phyloP scores from a whole-genome alignment of 495 filamentous ascomycete species.

The Daldinia caldariorum region DNA sequence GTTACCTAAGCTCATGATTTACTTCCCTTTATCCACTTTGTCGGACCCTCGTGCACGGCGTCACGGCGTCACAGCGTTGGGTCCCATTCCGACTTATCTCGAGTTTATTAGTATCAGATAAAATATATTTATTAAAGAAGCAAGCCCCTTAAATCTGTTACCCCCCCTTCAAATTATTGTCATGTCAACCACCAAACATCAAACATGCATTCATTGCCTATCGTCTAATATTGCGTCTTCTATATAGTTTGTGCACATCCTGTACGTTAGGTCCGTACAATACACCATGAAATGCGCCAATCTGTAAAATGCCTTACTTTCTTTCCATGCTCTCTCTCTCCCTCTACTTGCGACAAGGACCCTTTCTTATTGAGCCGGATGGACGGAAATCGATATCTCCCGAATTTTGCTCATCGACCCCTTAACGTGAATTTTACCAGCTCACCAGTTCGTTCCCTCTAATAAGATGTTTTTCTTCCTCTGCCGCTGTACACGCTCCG shows the following conservation, averaged over 20 bases:
- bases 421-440: slow-evolving; percentile 26
- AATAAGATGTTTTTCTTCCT: slow-evolving; percentile 19
- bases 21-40: slow-evolving; percentile 10
- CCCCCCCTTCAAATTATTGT: neutral
- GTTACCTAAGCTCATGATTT: slow-evolving; percentile 9
- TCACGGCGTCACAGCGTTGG: neutral
- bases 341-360: slow-evolving; percentile 28
- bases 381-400: slow-evolving; percentile 26
- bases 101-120: neutral
- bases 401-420: slow-evolving; percentile 19
- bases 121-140: slow-evolving; percentile 1
- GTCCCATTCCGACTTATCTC: slow-evolving; percentile 2
- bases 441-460: slow-evolving; percentile 13
- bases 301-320: slow-evolving; percentile 22
- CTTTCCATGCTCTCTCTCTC: slow-evolving; percentile 11
- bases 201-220: slow-evolving; percentile 1
- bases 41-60: slow-evolving; percentile 11
- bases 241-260: slow-evolving; percentile 8
- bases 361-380: slow-evolving; percentile 34
- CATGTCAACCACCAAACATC: neutral
- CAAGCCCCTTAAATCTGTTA: neutral
- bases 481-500: slow-evolving; percentile 37
- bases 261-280: too few species aligned
- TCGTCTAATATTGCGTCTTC: neutral
- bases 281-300: slow-evolving; percentile 18